Evolutionary conservation across 495 filamentous ascomycete species (phyloP).

Genomic region (Podospora pseudocomata): DNA sequence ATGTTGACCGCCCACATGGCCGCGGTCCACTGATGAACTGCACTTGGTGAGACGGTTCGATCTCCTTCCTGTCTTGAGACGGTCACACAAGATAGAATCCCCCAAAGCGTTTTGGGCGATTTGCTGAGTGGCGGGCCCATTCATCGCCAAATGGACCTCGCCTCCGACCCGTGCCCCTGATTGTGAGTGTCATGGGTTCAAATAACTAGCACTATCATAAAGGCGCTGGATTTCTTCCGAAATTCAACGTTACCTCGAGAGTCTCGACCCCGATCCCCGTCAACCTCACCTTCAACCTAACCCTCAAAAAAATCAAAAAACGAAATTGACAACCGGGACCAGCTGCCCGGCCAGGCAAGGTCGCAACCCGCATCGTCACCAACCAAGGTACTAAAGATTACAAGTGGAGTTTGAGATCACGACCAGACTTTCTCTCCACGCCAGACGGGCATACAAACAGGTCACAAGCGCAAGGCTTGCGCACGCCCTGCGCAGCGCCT

Average conservation of each 20-base stretch:
- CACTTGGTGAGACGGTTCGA: neutral
- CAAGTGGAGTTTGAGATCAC: slow-evolving; percentile 5
- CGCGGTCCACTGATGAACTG: neutral
- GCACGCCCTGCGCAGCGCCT: neutral
- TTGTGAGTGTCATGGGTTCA: neutral
- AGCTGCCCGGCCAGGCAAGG: neutral
- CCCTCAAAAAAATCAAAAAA: too few relatives aligned
- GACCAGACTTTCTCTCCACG: neutral
- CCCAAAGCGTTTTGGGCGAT: neutral
- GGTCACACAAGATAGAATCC: neutral
- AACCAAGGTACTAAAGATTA: slow-evolving; percentile 7
- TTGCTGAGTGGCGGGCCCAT: neutral
- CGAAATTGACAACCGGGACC: neutral
- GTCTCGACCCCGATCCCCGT: neutral
- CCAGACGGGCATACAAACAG: neutral
- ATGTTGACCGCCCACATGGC: neutral
- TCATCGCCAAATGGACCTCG: slow-evolving; percentile 3
- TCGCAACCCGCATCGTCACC: slow-evolving; percentile 4
- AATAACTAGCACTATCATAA: neutral
- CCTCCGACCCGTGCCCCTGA: slow-evolving; percentile 2
- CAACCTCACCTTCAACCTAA: too few relatives aligned
- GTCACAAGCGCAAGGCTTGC: slow-evolving; percentile 3
- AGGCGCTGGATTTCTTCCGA: slow-evolving; percentile 6
- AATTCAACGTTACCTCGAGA: slow-evolving; percentile 11
- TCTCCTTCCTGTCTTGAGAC: slow-evolving; percentile 1